A percentile compares a stretch with the other conserved stretches of the same genome.
Evolutionary conservation across 1,284 basidiomycete genomes (phyloP).

Genomic region (Marasmius tenuissimus): DNA sequence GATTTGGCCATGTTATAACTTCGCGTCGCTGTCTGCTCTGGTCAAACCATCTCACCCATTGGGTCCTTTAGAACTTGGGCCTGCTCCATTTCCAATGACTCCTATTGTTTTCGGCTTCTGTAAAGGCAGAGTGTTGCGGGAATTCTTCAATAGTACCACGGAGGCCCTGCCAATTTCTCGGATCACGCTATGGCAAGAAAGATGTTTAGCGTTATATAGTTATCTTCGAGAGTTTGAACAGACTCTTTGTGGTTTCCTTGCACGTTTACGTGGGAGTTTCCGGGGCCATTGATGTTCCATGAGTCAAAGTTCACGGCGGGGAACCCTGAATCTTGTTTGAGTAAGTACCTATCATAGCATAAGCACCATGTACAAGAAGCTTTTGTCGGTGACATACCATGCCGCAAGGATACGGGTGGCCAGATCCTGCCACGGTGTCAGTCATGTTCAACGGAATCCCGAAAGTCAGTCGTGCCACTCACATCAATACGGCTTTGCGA

Average conservation of each 20-base stretch:
- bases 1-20: constrained; percentile 16
- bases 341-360: constrained; percentile 42
- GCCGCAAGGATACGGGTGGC: constrained; percentile 62
- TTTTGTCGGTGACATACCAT: constrained; percentile 34
- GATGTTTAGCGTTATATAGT: background rate
- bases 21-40: background rate
- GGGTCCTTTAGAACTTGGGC: constrained; percentile 53
- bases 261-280: constrained; percentile 60
- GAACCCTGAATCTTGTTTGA: constrained; percentile 60
- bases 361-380: background rate
- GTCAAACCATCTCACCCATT: constrained; percentile 46
- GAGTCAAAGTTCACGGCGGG: constrained; percentile 47
- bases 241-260: constrained; percentile 62
- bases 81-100: constrained; percentile 66
- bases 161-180: constrained; percentile 69
- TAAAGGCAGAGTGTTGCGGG: constrained; percentile 56
- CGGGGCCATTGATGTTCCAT: constrained; percentile 36
- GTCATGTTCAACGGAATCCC: constrained; percentile 11
- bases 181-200: constrained; percentile 44
- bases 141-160: constrained; percentile 77
- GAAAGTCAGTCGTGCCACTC: constrained; percentile 9
- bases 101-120: constrained; percentile 50
- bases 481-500: constrained; percentile 49
- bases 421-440: constrained; percentile 45
- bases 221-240: background rate